A percentile compares a stretch with the other conserved stretches of the same genome.
phyloP scores from a whole-genome alignment of 805 yeast species.

The Sugiyamaella qingdaonensis region DNA sequence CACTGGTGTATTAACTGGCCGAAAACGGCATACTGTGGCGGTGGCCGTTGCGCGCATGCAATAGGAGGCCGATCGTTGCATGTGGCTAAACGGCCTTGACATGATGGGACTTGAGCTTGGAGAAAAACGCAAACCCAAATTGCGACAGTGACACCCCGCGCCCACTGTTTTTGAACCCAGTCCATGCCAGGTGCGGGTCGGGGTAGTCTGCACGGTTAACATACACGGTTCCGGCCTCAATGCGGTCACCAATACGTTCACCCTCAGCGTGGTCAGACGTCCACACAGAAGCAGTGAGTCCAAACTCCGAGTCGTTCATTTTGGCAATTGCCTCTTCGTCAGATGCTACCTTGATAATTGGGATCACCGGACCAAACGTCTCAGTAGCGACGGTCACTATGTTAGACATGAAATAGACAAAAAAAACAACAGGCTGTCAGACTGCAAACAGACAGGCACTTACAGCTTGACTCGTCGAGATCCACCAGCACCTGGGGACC shows the following conservation, averaged over 20 bases:
- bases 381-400: conserved; percentile 66
- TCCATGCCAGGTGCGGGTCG: conserved; percentile 63
- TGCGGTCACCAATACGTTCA: conserved; percentile 53
- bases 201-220: conserved; percentile 64
- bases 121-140: conserved; percentile 48
- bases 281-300: conserved; percentile 87
- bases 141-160: conserved; percentile 68
- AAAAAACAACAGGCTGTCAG: neutral
- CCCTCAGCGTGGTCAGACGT: conserved; percentile 66
- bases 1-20: no score
- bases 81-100: conserved; percentile 19
- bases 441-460: neutral
- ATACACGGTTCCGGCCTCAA: conserved; percentile 63
- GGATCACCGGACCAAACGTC: conserved; percentile 85
- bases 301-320: conserved; percentile 77
- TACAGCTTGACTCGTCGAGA: conserved; percentile 55
- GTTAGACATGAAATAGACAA: conserved; percentile 14
- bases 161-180: conserved; percentile 70
- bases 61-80: no score
- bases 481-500: conserved; percentile 79
- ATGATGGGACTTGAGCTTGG: conserved; percentile 34
- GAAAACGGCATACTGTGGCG: no score
- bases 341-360: conserved; percentile 66
- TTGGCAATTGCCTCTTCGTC: conserved; percentile 67
- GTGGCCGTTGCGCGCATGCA: no score